Conservation (phyloP, 495 filamentous ascomycete species). For the Chlorociboria aeruginascens region DNA sequence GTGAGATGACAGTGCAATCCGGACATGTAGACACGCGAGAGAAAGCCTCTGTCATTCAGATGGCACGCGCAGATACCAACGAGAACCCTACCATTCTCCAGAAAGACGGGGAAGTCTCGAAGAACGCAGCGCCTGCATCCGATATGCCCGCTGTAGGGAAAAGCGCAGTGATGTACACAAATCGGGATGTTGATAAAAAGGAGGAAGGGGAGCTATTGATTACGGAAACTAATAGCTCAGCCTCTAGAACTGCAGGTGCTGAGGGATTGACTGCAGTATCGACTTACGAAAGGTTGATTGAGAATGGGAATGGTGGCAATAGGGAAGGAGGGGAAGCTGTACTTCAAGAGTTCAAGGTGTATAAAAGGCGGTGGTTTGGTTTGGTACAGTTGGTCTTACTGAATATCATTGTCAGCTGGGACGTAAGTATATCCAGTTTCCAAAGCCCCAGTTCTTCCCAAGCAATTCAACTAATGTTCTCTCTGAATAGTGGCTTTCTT, state of each 20-base stretch:
- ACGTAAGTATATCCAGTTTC: slow-evolving; percentile 46
- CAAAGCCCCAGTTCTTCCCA: background rate
- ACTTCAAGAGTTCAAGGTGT: slow-evolving; percentile 53
- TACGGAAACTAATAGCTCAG: slow-evolving; percentile 9
- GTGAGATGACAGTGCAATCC: background rate
- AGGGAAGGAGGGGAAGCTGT: background rate
- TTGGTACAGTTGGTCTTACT: slow-evolving; percentile 70
- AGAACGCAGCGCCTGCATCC: too few relatives aligned
- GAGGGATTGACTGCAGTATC: slow-evolving; percentile 12
- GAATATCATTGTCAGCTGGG: slow-evolving; percentile 92
- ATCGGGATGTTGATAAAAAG: slow-evolving; percentile 2
- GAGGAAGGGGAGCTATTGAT: slow-evolving; percentile 7
- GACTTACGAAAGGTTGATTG: slow-evolving; percentile 17
- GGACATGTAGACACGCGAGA: background rate
- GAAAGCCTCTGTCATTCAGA: background rate
- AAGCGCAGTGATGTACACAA: background rate
- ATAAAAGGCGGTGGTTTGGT: slow-evolving; percentile 85
- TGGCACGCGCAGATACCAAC: too few relatives aligned
- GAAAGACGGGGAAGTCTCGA: too few relatives aligned
- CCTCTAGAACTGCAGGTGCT: slow-evolving; percentile 3
- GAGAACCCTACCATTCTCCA: too few relatives aligned
- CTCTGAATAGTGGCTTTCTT: slow-evolving; percentile 70
- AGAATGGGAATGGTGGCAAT: background rate
- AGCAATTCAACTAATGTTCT: background rate
- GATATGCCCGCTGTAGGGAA: too few relatives aligned